Evolutionary conservation across 495 filamentous ascomycete species (phyloP).

Genomic region (Neurospora sp.): DNA sequence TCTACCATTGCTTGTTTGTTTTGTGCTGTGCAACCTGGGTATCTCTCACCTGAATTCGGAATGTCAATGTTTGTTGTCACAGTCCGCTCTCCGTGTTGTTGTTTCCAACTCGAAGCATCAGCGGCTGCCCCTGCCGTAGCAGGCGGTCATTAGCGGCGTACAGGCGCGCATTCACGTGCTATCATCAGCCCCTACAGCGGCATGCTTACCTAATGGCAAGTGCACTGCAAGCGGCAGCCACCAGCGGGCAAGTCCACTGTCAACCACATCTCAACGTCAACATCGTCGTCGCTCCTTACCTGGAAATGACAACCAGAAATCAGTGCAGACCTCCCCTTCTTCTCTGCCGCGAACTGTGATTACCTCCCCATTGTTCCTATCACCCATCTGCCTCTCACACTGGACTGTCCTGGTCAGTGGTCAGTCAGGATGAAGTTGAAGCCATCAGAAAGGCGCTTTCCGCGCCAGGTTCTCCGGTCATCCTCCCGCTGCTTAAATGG

Average conservation of each 20-base stretch:
- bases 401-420: not conserved
- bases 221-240: not conserved
- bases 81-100: not conserved
- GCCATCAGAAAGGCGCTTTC: not conserved
- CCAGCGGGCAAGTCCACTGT: not conserved
- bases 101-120: not conserved
- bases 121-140: not conserved
- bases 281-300: not conserved
- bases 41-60: not conserved
- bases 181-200: not conserved
- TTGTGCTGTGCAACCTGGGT: not conserved
- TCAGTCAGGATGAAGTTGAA: not conserved
- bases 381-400: not conserved
- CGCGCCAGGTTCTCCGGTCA: not conserved
- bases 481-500: not conserved
- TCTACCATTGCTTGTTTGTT: not conserved
- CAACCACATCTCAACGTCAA: not conserved
- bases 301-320: not conserved
- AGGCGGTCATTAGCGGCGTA: not conserved
- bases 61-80: not conserved
- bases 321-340: not conserved
- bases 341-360: not conserved
- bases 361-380: not conserved
- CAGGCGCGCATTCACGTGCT: not conserved
- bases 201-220: not conserved